These are phyloP conservation scores for Fusarium transvaalense DNA, from an alignment of 2,329 filamentous ascomycete species.

Conservation along the genomic window DNA sequence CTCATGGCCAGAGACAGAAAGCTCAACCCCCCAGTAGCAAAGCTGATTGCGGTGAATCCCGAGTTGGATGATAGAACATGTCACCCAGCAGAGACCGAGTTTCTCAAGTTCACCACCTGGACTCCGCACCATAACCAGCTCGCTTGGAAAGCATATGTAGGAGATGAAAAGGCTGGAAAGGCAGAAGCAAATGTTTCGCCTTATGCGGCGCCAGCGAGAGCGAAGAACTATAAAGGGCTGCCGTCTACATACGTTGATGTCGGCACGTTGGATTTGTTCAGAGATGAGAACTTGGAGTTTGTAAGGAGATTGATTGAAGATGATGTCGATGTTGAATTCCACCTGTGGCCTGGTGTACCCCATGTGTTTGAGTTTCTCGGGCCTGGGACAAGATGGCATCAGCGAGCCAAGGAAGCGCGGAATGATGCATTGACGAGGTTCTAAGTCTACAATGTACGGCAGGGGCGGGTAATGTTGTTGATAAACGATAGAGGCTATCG, in stretches of 20 bases:
- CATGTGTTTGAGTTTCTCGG: conserved; percentile 41
- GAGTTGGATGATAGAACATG: conserved; percentile 39
- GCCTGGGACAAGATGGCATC: conserved; percentile 32
- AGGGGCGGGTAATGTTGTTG: neutral
- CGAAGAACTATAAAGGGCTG: conserved; percentile 19
- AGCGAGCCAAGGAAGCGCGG: conserved; percentile 21
- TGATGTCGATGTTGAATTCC: conserved; percentile 43
- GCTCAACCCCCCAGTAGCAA: conserved; percentile 30
- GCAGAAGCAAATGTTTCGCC: conserved; percentile 24
- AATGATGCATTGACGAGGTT: conserved; percentile 27
- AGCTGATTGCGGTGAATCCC: conserved; percentile 37
- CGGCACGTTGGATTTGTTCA: conserved; percentile 39
- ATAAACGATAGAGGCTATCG: neutral
- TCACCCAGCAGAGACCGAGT: conserved; percentile 1
- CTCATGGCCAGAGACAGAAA: conserved; percentile 38
- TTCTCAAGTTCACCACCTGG: conserved; percentile 33
- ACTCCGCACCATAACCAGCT: conserved; percentile 12
- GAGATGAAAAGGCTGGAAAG: conserved; percentile 33
- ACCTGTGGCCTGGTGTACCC: conserved; percentile 41
- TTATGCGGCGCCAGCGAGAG: conserved; percentile 40
- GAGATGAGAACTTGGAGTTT: conserved; percentile 37
- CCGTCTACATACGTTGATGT: conserved; percentile 39
- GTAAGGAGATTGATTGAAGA: conserved; percentile 37
- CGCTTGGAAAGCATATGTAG: conserved; percentile 40
- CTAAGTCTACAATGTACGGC: neutral